Evolutionary conservation across 768 basidiomycete genomes (phyloP), one percentile per base, ranked within the genome.

Genomic region (Podaxis carcinomalis): DNA sequence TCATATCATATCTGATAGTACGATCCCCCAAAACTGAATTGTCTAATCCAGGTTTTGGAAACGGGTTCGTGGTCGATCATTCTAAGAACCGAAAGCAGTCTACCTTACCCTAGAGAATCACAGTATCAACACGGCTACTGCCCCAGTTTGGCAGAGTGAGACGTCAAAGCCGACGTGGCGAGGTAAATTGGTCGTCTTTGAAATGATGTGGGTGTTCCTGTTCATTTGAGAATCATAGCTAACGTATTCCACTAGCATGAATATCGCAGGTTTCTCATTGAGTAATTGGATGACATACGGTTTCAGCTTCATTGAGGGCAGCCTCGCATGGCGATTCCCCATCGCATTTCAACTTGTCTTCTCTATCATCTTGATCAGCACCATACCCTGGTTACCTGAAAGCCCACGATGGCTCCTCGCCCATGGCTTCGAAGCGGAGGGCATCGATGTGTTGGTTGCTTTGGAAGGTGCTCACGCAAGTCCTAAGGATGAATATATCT

Each of bases 281-380:
- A 80, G 78, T 59, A 81, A 82, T 61, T 82, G 80, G 80, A 79
- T 82, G 77, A 82, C 80, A 0, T 82, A 82, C 62, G 78, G 79
- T 9, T 79, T 81, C 65, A 80, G 79, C 65, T 82, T 77, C 64
- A 63, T 75, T 16, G 55, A 68, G 5, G 79, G 80, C 21, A 78
- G 75, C 65, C 67, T 80, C 16, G 68, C 78, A 9, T 81, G 80
- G 81, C 70, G 80, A 5, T 80, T 81, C 69, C 80, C 80, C 3
- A 80, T 82, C 52, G 80, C 80, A 1, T 80, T 82, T 62, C 80
- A 82, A 56, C 74, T 82, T 23, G 67, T 77, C 3, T 82, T 81
- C 65, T 80, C 80, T 7, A 51, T 77, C 32, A 72, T 81, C 51
- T 65, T 82, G 5, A 65, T 80, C n/a, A 65, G 70, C 19, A 81